phyloP scores from a whole-genome alignment of 2,329 filamentous ascomycete genomes.

The Triangularia verruculosa region DNA sequence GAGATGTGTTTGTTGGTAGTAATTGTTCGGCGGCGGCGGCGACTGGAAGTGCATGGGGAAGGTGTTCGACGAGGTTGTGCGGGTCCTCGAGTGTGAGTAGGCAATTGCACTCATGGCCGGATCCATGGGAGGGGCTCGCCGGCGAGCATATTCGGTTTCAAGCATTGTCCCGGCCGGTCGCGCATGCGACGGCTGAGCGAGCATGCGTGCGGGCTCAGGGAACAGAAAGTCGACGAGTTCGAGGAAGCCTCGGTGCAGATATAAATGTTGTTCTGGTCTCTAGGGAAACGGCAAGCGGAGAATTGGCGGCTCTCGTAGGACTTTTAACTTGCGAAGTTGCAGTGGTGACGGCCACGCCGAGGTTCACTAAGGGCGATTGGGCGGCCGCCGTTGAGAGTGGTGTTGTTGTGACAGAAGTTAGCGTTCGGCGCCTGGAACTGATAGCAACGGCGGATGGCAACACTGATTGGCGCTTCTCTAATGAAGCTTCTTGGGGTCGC shows the following conservation, averaged over 20 bases:
- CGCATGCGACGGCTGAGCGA: constrained; percentile 18
- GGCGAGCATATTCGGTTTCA: constrained; percentile 33
- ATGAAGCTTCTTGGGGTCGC: background rate
- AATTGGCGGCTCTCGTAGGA: background rate
- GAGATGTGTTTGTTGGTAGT: constrained; percentile 34
- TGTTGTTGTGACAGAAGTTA: background rate
- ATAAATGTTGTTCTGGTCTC: constrained; percentile 1
- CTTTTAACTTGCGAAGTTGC: background rate
- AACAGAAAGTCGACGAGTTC: background rate
- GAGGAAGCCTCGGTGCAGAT: background rate
- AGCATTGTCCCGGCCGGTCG: constrained; percentile 30
- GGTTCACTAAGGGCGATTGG: background rate
- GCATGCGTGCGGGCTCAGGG: background rate
- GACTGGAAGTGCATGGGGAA: constrained; percentile 37
- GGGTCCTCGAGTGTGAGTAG: constrained; percentile 54
- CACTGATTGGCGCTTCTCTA: background rate
- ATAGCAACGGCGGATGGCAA: background rate
- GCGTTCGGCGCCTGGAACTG: background rate
- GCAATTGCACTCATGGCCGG: constrained; percentile 26
- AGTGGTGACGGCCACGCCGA: background rate
- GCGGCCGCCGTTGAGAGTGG: background rate
- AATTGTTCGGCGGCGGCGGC: constrained; percentile 29
- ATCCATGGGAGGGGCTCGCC: constrained; percentile 31
- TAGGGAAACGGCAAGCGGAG: background rate
- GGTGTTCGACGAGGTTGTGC: constrained; percentile 55